Percentiles rank a stretch among this genome's conserved stretches.
Conservation (phyloP, 352 stramenopile species). For the Phytophthora chlamydospora region DNA sequence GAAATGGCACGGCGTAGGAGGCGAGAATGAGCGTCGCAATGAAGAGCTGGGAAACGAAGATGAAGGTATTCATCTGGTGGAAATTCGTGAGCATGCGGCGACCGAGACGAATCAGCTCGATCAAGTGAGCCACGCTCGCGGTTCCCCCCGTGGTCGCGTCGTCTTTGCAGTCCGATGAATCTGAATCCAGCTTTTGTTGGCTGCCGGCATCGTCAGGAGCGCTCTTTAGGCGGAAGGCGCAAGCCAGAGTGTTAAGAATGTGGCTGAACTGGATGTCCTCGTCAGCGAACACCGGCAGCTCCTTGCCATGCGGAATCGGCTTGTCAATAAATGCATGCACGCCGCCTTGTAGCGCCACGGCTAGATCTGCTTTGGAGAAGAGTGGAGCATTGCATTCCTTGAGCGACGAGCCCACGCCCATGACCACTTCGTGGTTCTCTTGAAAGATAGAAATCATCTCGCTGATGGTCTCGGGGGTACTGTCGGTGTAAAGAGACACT, state of each 20-base stretch:
- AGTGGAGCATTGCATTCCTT: conserved; percentile 78
- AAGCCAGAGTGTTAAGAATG: conserved; percentile 83
- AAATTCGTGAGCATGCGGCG: conserved; percentile 86
- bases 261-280: conserved; percentile 85
- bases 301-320: conserved; percentile 54
- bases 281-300: conserved; percentile 68
- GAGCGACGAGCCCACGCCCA: conserved; percentile 80
- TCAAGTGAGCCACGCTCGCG: conserved; percentile 66
- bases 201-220: conserved; percentile 21
- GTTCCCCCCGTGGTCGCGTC: conserved; percentile 40
- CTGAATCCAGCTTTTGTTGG: conserved; percentile 11
- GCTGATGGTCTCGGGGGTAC: conserved; percentile 94
- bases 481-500: conserved; percentile 98
- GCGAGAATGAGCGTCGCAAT: conserved; percentile 75
- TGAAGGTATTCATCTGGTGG: conserved; percentile 82
- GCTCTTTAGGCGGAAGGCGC: conserved; percentile 71
- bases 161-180: conserved; percentile 24
- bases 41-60: conserved; percentile 86
- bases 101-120: conserved; percentile 83
- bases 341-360: conserved; percentile 70
- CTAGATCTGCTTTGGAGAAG: conserved; percentile 77
- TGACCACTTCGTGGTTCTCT: conserved; percentile 83
- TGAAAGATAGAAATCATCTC: conserved; percentile 94
- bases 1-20: conserved; percentile 78
- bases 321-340: conserved; percentile 80